phyloP scores from a whole-genome alignment of 805 yeast genomes.

The Candida methanosorbosa region DNA sequence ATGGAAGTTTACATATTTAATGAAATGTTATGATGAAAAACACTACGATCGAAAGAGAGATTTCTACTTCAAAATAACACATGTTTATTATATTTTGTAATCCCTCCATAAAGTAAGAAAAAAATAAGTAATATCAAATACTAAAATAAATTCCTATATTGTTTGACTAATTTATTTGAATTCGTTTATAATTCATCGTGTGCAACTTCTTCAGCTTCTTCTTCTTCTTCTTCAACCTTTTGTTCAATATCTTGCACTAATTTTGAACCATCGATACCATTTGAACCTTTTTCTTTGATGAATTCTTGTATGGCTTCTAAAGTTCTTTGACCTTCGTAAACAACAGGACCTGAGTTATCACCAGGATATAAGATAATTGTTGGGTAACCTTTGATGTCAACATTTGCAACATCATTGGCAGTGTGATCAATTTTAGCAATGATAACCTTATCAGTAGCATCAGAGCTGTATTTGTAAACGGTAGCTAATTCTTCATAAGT shows the following conservation, averaged over 20 bases:
- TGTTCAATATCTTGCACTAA: slow-evolving; percentile 12
- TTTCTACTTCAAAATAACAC: no score
- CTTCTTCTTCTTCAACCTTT: slow-evolving; percentile 19
- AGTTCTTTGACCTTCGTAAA: slow-evolving; percentile 64
- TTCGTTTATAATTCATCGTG: slow-evolving; percentile 15
- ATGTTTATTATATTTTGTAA: no score
- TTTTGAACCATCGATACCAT: slow-evolving; percentile 47
- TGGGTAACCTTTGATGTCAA: slow-evolving; percentile 84
- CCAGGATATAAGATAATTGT: slow-evolving; percentile 89
- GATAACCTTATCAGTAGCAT: slow-evolving; percentile 44
- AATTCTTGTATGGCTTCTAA: slow-evolving; percentile 63
- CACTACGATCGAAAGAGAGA: no score
- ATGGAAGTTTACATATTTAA: not conserved
- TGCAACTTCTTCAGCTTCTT: slow-evolving; percentile 30
- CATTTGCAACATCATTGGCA: slow-evolving; percentile 69
- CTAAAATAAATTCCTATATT: no score
- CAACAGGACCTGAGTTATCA: slow-evolving; percentile 54
- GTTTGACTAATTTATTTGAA: not conserved
- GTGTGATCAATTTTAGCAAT: slow-evolving; percentile 89
- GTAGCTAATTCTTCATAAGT: slow-evolving; percentile 80
- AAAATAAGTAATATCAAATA: not conserved
- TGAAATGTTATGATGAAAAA: not conserved
- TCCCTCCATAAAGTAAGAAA: no score
- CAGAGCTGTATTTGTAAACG: slow-evolving; percentile 44
- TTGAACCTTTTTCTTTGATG: slow-evolving; percentile 59